A percentile compares a stretch with the other conserved stretches of the same genome.
Conservation (phyloP, 768 basidiomycete genomes). For the Phanerodontia chrysosporium region DNA sequence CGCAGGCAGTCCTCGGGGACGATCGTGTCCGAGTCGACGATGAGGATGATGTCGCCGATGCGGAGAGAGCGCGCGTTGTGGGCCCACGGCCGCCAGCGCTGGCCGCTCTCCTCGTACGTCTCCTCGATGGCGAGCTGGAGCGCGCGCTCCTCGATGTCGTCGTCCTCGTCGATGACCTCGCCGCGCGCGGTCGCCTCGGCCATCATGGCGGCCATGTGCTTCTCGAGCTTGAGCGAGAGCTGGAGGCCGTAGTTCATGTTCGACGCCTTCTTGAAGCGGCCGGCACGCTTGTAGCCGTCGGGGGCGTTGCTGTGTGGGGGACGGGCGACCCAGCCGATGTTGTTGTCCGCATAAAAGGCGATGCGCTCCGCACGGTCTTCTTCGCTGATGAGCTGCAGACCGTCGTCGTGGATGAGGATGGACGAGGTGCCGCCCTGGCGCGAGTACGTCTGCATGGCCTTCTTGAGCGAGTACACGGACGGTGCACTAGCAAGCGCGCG, state of each 20-base stretch:
- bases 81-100: conserved; percentile 69
- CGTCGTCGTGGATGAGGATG: conserved; percentile 83
- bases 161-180: conserved; percentile 38
- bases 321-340: conserved; percentile 81
- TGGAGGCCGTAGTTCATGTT: conserved; percentile 84
- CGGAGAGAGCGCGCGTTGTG: conserved; percentile 71
- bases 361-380: conserved; percentile 64
- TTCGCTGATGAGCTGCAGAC: conserved; percentile 61
- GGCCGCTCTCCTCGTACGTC: conserved; percentile 53
- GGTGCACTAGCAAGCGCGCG: conserved; percentile 46
- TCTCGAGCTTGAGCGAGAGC: conserved; percentile 59
- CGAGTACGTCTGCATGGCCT: conserved; percentile 86
- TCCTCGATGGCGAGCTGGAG: conserved; percentile 74
- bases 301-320: conserved; percentile 58
- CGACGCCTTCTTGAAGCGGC: conserved; percentile 90
- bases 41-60: conserved; percentile 73
- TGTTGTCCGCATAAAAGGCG: conserved; percentile 68
- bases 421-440: conserved; percentile 79
- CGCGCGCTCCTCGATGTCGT: conserved; percentile 65
- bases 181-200: conserved; percentile 28
- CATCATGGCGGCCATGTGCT: conserved; percentile 44
- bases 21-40: conserved; percentile 82
- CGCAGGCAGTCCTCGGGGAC: conserved; percentile 72
- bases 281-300: conserved; percentile 75
- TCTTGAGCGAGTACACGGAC: conserved; percentile 74